A percentile compares a stretch with the other conserved stretches of the same genome.
Evolutionary conservation across 2,329 filamentous ascomycete genomes (phyloP).

Genomic region (Dactylellina haptotyla): DNA sequence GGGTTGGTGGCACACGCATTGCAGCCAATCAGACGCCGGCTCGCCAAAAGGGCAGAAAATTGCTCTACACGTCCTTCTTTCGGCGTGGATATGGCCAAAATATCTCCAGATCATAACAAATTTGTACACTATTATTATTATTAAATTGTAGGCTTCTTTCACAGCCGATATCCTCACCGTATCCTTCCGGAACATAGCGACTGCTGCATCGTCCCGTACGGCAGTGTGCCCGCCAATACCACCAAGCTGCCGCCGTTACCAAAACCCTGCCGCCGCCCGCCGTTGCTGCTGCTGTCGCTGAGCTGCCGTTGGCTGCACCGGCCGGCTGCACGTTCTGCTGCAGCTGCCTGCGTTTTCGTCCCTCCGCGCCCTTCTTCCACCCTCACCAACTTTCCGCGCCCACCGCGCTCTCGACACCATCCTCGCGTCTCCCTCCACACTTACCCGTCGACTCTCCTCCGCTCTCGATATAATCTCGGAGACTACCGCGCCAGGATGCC

Average conservation of each 20-base stretch:
- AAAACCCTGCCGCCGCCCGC: constrained; percentile 14
- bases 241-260: constrained; percentile 43
- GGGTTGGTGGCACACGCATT: too few species aligned
- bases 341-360: neutral
- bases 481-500: constrained; percentile 43
- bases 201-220: constrained; percentile 17
- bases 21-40: too few species aligned
- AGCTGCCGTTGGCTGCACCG: constrained; percentile 36
- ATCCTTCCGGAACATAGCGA: neutral
- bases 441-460: neutral
- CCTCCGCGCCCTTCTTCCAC: neutral
- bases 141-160: neutral
- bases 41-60: constrained; percentile 44
- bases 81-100: neutral
- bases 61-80: constrained; percentile 23
- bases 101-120: neutral
- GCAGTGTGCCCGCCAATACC: constrained; percentile 42
- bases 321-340: constrained; percentile 3
- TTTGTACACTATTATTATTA: constrained; percentile 8
- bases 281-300: too few species aligned
- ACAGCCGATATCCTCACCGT: neutral
- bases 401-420: neutral
- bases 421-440: constrained; percentile 23
- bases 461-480: constrained; percentile 4
- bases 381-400: constrained; percentile 7